Percentiles rank a stretch among this genome's conserved stretches.
phyloP scores from a whole-genome alignment of 73 alveolate species.

The Symbiodinium natans region DNA sequence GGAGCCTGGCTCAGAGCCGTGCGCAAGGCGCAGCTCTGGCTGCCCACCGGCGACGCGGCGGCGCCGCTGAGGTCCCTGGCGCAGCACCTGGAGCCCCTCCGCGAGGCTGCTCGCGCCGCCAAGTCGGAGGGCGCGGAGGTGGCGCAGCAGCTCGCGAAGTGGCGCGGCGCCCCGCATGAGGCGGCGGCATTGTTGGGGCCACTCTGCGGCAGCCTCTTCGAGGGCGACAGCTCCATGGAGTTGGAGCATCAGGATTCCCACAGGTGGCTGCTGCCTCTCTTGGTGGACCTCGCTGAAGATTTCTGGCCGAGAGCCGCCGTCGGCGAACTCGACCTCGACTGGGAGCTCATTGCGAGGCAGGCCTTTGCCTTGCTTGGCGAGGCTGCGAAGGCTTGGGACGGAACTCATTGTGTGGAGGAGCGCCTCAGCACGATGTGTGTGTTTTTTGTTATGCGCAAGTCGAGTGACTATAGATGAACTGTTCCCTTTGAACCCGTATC shows the following conservation, averaged over 20 bases:
- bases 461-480: not conserved
- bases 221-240: constrained; percentile 38
- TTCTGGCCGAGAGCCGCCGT: constrained; percentile 84
- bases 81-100: constrained; percentile 9
- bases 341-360: constrained; percentile 47
- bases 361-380: constrained; percentile 26
- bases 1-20: constrained; percentile 89
- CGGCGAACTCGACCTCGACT: constrained; percentile 65
- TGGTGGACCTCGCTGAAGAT: constrained; percentile 70
- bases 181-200: constrained; percentile 47
- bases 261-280: constrained; percentile 55
- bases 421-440: not conserved
- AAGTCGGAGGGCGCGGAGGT: constrained; percentile 59
- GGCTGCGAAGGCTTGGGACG: not conserved
- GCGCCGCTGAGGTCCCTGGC: constrained; percentile 39
- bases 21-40: constrained; percentile 88
- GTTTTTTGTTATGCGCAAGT: not conserved
- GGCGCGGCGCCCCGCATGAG: constrained; percentile 74
- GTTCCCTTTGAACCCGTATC: not conserved
- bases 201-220: constrained; percentile 33
- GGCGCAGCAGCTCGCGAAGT: constrained; percentile 90
- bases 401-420: not conserved
- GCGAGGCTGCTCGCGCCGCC: constrained; percentile 27
- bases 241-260: not conserved
- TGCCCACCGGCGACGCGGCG: constrained; percentile 83